Evolutionary conservation across 306 rosid genomes (phyloP), one percentile per base, ranked within the genome.

Genomic region (Neltuma alba): DNA sequence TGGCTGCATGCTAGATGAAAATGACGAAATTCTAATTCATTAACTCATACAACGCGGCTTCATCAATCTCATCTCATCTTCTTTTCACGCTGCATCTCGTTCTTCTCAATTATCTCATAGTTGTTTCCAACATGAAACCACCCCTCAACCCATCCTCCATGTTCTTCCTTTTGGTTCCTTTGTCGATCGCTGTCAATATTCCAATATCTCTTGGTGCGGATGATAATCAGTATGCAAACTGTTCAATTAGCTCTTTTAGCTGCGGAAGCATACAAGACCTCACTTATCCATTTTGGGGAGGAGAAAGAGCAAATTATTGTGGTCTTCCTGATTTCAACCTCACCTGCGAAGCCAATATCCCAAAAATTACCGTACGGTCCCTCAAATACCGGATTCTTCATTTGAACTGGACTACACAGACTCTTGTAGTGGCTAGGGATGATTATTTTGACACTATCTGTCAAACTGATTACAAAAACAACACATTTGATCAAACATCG

Each of bases 211-310:
- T 76, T 0, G 55, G 58, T 16, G 54, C 27, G 0, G 63, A 67
- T 28, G 81, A 79, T 76, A 0, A 0, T 0, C 57, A 1, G 6
- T 81, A 72, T 61, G 37, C 10, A 0, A 54, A 61, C 50, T 87
- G 88, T 57, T 18, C 16, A 14, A 45, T 20, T 4, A 2, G 1
- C 0, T 2, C 50, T 14, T 78, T 78, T 31, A 13, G 11, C 2
- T 86, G 89, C 21, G 75, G 75, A n/a, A 0, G 0, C 10, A 36
- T 70, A 23, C 0, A 6, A 7, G 1, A 30, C 41, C 76, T 86
- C 28, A 54, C 9, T 6, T 86, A 86, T 27, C 87, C 87, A 0
- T 83, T 86, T 57, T 78, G 66, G 79, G 89, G 87, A 13, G 38
- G 0, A 13, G 30, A 38, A 25, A 80, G 85, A 75, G 15, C 13